These are phyloP conservation scores for Calamus simplicifolius DNA, from an alignment of 176 grass and related monocot species.

Conservation along the genomic window DNA sequence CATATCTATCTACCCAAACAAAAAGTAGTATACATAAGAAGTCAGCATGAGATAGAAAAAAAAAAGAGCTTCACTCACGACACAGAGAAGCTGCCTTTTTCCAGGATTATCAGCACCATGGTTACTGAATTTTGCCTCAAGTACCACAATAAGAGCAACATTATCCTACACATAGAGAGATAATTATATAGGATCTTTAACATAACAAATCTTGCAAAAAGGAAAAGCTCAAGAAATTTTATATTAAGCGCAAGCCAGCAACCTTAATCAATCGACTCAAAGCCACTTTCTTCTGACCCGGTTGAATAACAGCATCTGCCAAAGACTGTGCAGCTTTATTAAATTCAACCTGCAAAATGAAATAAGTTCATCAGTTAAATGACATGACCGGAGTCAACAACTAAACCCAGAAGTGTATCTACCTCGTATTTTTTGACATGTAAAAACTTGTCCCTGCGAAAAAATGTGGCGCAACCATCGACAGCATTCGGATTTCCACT, in stretches of 20 bases:
- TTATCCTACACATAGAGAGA: conserved; percentile 61
- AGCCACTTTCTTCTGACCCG: conserved; percentile 79
- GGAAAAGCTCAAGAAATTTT: neutral
- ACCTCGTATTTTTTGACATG: conserved; percentile 99
- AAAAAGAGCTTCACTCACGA: conserved; percentile 42
- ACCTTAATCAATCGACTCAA: conserved; percentile 82
- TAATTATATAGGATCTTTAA: conserved; percentile 5
- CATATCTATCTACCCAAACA: no score
- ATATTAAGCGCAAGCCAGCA: neutral
- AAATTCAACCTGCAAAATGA: conserved; percentile 70
- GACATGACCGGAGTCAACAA: neutral
- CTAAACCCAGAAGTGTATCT: conserved; percentile 1
- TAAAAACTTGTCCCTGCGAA: conserved; percentile 96
- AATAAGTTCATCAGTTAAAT: neutral
- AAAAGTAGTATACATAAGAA: no score
- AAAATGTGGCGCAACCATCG: conserved; percentile 98
- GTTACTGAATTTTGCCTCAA: conserved; percentile 92
- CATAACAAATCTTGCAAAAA: conserved; percentile 4
- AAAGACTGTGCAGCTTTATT: conserved; percentile 99
- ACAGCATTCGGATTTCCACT: conserved; percentile 52
- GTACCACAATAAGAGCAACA: conserved; percentile 82
- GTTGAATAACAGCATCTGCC: conserved; percentile 76
- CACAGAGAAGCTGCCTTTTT: conserved; percentile 98
- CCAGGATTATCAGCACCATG: conserved; percentile 83
- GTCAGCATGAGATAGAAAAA: neutral